Base-by-base conservation (phyloP, 176 grass and related monocot genomes). In the Phoenix dactylifera region DNA sequence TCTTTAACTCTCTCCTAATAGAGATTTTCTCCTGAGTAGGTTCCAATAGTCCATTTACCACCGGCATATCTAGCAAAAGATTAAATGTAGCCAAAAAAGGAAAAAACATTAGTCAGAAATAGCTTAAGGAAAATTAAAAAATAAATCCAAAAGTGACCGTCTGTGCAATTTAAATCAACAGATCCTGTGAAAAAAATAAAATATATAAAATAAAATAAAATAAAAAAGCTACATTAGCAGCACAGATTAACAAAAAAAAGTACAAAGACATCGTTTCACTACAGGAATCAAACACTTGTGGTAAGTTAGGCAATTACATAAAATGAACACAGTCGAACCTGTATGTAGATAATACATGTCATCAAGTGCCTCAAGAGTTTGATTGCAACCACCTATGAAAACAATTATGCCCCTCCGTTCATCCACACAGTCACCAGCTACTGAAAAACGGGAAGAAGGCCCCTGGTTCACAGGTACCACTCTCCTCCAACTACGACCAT, bases 321-420 rank as follows among this genome's bases (percentile, higher is more conserved):
- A n/a, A 30, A 17, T 4, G 28, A 73, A 59, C 16, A 71, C 26
- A 57, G 30, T 28, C 74, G 25, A 62, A 77, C 64, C 74, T 69
- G 74, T 77, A 49, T 77, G 65, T 15, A 77, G 69, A 50, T 69
- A 77, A 55, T 68, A 77, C 57, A 77, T 68, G 65, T 77, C 65
- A 77, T 70, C 57, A 58, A 68, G 65, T 52, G 74, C 65, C 50
- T 77, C 54, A 70, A 77, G 74, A 26, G 65, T 70, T 62, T 70
- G 58, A 69, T 70, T 70, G 49, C 74, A 77, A 19, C 74, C 74
- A 25, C 74, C 74, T 44, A 69, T 44, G 15, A 77, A 61, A 26
- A 70, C 62, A 24, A 77, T 39, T 32, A 54, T 70, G 17, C 65
- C 74, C 50, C 62, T 69, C 26, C 15, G 17, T 61, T 69, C 65